Conservation (phyloP, 2,329 filamentous ascomycete species). For the Peltaster fructicola region DNA sequence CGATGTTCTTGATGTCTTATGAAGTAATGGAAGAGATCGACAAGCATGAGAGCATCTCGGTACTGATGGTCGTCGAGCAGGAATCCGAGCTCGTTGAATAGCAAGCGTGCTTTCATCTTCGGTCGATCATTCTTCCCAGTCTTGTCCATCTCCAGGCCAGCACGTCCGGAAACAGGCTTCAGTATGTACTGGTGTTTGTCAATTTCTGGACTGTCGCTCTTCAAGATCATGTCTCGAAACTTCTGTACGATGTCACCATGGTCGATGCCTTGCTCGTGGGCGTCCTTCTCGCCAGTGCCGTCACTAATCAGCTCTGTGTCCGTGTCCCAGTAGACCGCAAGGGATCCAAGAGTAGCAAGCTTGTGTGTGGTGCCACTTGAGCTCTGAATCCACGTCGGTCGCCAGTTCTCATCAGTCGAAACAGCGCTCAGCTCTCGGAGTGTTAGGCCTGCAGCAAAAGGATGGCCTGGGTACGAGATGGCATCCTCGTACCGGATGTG, state of each 20-base stretch:
- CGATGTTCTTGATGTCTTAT: constrained; percentile 96
- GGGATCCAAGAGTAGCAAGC: constrained; percentile 69
- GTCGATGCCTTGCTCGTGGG: constrained; percentile 41
- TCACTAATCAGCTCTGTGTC: constrained; percentile 70
- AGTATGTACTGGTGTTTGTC: constrained; percentile 77
- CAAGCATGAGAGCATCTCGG: constrained; percentile 90
- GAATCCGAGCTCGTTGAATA: constrained; percentile 95
- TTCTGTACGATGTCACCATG: constrained; percentile 62
- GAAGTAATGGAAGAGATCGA: constrained; percentile 97
- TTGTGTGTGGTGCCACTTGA: constrained; percentile 75
- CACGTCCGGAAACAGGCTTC: constrained; percentile 86
- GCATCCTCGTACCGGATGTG: constrained; percentile 97
- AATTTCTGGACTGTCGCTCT: constrained; percentile 39
- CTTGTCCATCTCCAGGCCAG: constrained; percentile 90
- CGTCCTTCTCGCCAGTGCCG: constrained; percentile 52
- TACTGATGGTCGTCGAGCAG: constrained; percentile 98
- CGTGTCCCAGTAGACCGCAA: constrained; percentile 97
- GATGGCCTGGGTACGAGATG: constrained; percentile 83
- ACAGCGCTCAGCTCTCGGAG: constrained; percentile 93
- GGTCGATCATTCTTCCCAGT: constrained; percentile 61
- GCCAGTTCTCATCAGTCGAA: constrained; percentile 89
- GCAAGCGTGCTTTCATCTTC: constrained; percentile 73
- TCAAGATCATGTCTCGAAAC: constrained; percentile 66
- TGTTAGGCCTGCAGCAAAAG: constrained; percentile 82
- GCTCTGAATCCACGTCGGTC: constrained; percentile 87